Conservation (phyloP, 805 yeast genomes). For the Saccharomyces kudriavzevii region DNA sequence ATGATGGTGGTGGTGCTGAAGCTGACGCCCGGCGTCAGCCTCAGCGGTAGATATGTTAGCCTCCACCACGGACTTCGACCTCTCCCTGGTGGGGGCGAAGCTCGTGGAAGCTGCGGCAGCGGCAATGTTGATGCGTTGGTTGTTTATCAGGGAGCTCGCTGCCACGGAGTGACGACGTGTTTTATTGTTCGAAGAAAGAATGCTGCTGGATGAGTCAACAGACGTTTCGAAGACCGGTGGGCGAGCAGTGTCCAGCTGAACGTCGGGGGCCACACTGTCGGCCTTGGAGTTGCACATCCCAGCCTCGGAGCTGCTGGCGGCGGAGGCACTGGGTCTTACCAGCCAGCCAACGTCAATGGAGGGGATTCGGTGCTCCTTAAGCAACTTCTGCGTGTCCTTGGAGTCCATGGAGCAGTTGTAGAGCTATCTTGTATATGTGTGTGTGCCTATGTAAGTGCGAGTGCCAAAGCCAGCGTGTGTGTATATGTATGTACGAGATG, state of each 20-base stretch:
- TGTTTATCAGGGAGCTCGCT: not conserved
- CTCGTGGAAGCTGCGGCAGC: not conserved
- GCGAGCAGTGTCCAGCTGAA: not conserved
- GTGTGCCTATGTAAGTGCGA: not conserved
- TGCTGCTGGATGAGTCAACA: not conserved
- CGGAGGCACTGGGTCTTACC: slow-evolving; percentile 12
- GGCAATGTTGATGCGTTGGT: not conserved
- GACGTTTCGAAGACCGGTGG: not conserved
- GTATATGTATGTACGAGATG: not conserved
- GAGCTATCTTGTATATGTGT: not conserved
- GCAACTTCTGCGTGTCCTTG: slow-evolving; percentile 12
- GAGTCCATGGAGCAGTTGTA: slow-evolving; percentile 6
- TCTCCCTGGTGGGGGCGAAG: not conserved
- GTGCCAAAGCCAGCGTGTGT: not conserved
- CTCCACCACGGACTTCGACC: slow-evolving; percentile 1
- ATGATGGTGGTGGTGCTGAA: not conserved
- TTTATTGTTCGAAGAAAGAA: not conserved
- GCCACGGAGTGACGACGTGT: not conserved
- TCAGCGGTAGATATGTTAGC: not conserved
- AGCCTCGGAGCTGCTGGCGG: not conserved
- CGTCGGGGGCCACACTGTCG: not conserved
- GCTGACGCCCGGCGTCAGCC: not conserved
- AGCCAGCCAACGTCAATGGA: slow-evolving; percentile 27
- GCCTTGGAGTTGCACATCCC: slow-evolving; percentile 4
- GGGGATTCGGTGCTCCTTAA: slow-evolving; percentile 19